These are phyloP conservation scores for Wickerhamomyces bisporus DNA, from an alignment of 805 yeast genomes.

Conservation along the genomic window DNA sequence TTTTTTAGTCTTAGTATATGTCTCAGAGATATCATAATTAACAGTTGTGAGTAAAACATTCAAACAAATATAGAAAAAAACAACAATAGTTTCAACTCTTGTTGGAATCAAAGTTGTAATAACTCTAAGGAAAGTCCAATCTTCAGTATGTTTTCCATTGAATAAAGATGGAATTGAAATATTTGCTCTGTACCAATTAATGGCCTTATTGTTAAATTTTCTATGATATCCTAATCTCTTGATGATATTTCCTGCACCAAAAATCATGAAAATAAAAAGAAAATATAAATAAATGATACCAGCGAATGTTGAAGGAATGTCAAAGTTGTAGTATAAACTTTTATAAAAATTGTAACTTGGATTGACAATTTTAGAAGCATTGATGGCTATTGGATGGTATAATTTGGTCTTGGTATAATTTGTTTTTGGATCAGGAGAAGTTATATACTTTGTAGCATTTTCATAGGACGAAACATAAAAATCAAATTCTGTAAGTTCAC, in stretches of 20 bases:
- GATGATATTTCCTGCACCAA: conserved; percentile 29
- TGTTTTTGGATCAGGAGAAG: conserved; percentile 3
- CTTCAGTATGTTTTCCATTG: conserved; percentile 12
- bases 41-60: conserved; percentile 12
- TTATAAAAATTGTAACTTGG: conserved; percentile 3
- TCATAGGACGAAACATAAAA: conserved; percentile 16
- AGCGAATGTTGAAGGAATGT: conserved; percentile 17
- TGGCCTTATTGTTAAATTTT: conserved; percentile 7
- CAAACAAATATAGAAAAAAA: conserved; percentile 28
- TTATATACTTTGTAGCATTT: conserved; percentile 25
- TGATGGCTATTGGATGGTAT: conserved; percentile 11
- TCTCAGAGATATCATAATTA: conserved; percentile 6
- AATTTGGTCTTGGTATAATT: conserved; percentile 6
- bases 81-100: conserved; percentile 25
- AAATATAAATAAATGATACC: conserved; percentile 34
- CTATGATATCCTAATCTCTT: conserved; percentile 18
- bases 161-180: conserved; percentile 20
- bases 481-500: conserved; percentile 19
- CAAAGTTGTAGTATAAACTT: conserved; percentile 14
- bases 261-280: conserved; percentile 32
- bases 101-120: conserved; percentile 19
- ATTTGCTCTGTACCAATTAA: conserved; percentile 16
- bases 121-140: neutral
- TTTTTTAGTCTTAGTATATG: neutral
- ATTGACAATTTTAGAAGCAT: neutral